A percentile compares a stretch with the other conserved stretches of the same genome.
phyloP scores from a whole-genome alignment of 352 stramenopile species.

The Phytophthora pinifolia region DNA sequence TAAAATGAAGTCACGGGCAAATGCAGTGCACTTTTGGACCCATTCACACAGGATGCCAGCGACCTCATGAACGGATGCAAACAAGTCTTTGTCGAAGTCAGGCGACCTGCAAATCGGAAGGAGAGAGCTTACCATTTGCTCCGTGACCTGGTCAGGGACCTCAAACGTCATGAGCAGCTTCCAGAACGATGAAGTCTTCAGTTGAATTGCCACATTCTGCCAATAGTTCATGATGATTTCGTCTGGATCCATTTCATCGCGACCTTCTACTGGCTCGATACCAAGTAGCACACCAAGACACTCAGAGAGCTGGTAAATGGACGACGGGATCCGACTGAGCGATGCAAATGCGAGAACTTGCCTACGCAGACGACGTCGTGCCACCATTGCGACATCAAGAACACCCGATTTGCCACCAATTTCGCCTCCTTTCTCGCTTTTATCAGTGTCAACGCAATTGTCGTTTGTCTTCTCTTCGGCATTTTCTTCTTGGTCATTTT shows the following conservation, averaged over 20 bases:
- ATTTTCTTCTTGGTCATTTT: background rate
- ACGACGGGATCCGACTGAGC: conserved; percentile 42
- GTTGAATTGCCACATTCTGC: conserved; percentile 35
- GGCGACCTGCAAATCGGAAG: conserved; percentile 59
- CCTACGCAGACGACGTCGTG: conserved; percentile 1
- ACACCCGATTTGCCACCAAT: background rate
- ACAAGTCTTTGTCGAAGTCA: conserved; percentile 61
- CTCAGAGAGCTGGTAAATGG: conserved; percentile 63
- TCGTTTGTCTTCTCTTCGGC: background rate
- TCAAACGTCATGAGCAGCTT: conserved; percentile 45
- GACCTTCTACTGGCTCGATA: conserved; percentile 56
- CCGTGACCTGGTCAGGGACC: conserved; percentile 35
- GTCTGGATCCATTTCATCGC: conserved; percentile 68
- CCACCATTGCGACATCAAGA: background rate
- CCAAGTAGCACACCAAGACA: conserved; percentile 68
- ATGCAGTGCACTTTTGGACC: conserved; percentile 53
- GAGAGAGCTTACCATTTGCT: conserved; percentile 54
- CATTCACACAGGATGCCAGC: conserved; percentile 64
- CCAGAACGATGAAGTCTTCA: conserved; percentile 54
- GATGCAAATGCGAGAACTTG: conserved; percentile 44
- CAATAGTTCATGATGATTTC: conserved; percentile 81
- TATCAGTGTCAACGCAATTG: background rate
- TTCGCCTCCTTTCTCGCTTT: background rate
- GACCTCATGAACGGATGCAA: conserved; percentile 49
- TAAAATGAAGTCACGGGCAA: conserved; percentile 51